A percentile compares a stretch with the other conserved stretches of the same genome.
Evolutionary conservation across 2,329 filamentous ascomycete species (phyloP).

Genomic region (Talaromyces albobiverticillius): DNA sequence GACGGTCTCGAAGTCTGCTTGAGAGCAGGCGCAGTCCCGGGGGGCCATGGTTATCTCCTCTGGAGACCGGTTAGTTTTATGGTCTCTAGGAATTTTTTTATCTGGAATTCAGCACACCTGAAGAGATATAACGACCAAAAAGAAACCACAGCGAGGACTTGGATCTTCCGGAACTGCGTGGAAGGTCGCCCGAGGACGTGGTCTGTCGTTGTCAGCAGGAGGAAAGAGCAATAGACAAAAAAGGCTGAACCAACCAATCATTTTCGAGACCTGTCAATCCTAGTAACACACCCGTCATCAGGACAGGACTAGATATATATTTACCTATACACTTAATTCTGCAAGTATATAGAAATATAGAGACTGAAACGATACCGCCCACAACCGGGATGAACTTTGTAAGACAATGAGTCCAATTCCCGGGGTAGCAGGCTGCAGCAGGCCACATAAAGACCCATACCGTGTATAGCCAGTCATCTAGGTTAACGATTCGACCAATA

Average conservation of each 20-base stretch:
- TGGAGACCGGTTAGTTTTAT: slow-evolving; percentile 33
- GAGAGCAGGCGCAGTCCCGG: slow-evolving; percentile 70
- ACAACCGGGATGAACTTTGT: too few species aligned
- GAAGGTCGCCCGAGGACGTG: slow-evolving; percentile 91
- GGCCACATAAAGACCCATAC: too few species aligned
- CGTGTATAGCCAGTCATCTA: too few species aligned
- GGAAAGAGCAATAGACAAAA: neutral
- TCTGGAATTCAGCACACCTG: slow-evolving; percentile 50
- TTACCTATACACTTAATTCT: too few species aligned
- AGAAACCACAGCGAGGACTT: slow-evolving; percentile 84
- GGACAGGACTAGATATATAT: too few species aligned
- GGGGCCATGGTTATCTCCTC: slow-evolving; percentile 86
- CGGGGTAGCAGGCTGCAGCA: too few species aligned
- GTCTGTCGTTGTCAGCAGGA: slow-evolving; percentile 49
- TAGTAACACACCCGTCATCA: too few species aligned
- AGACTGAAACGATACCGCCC: too few species aligned
- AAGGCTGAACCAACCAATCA: neutral
- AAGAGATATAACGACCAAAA: slow-evolving; percentile 88
- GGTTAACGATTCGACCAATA: too few species aligned
- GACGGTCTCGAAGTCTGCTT: slow-evolving; percentile 61
- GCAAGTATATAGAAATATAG: too few species aligned
- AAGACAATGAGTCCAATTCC: too few species aligned
- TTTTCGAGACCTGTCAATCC: neutral
- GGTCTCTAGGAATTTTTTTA: neutral
- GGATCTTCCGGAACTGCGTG: slow-evolving; percentile 84